A percentile compares a stretch with the other conserved stretches of the same genome.
phyloP scores from a whole-genome alignment of 2,329 filamentous ascomycete species.

The Aureobasidium subglaciale region DNA sequence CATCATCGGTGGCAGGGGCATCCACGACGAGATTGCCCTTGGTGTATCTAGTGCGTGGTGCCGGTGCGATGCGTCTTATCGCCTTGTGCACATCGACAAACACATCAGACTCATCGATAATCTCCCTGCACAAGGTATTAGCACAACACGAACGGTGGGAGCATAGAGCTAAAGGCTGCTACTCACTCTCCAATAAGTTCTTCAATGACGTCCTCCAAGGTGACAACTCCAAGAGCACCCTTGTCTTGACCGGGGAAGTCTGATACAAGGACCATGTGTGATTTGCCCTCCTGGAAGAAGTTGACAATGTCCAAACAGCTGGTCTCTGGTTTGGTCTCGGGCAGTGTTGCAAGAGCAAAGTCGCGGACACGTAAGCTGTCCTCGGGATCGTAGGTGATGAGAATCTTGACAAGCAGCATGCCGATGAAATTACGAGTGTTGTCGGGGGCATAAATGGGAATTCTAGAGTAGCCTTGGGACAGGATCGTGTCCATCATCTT shows the following conservation, averaged over 20 bases:
- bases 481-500: constrained; percentile 90
- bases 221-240: constrained; percentile 88
- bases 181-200: constrained; percentile 94
- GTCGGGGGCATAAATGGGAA: constrained; percentile 84
- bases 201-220: constrained; percentile 95
- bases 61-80: constrained; percentile 79
- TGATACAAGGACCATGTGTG: constrained; percentile 95
- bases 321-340: constrained; percentile 89
- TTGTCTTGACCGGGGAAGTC: constrained; percentile 83
- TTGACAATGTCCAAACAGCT: constrained; percentile 98
- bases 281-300: constrained; percentile 99
- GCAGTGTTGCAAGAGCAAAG: constrained; percentile 86
- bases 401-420: constrained; percentile 96
- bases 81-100: constrained; percentile 98
- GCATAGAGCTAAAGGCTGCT: not conserved
- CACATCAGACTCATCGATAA: constrained; percentile 97
- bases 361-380: constrained; percentile 80
- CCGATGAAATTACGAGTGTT: constrained; percentile 85
- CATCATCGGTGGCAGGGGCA: constrained; percentile 19
- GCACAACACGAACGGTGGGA: too few relatives aligned
- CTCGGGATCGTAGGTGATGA: constrained; percentile 97
- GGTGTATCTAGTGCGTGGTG: constrained; percentile 56
- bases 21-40: constrained; percentile 19
- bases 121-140: constrained; percentile 62
- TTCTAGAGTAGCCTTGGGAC: constrained; percentile 88